Conservation (phyloP, 139 green algal species). For the Chara braunii region DNA sequence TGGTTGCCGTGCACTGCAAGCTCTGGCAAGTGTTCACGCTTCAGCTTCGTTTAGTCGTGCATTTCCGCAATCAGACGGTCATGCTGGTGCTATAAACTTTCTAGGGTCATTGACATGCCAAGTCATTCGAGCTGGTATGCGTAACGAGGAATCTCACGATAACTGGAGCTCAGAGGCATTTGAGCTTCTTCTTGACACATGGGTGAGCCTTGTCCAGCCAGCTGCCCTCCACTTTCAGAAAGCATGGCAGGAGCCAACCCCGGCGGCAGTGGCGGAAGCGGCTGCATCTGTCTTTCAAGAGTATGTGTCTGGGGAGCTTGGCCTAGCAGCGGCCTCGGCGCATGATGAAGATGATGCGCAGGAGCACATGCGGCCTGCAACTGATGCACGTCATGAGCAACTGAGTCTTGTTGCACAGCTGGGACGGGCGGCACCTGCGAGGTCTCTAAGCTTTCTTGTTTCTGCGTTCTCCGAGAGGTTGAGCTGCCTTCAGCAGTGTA, state of each 20-base stretch:
- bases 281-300: constrained; percentile 44
- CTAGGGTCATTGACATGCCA: not conserved
- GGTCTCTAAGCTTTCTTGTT: constrained; percentile 42
- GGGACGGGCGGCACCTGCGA: constrained; percentile 43
- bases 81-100: not conserved
- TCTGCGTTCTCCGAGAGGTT: not conserved
- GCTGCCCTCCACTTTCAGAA: not conserved
- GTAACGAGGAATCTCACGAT: not conserved
- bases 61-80: not conserved
- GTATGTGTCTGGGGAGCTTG: constrained; percentile 45
- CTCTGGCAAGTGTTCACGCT: constrained; percentile 6
- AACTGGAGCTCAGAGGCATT: not conserved
- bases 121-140: not conserved
- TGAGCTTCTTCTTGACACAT: not conserved
- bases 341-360: constrained; percentile 61
- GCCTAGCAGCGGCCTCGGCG: constrained; percentile 47
- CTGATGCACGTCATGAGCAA: constrained; percentile 46
- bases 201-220: constrained; percentile 8
- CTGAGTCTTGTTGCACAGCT: constrained; percentile 55
- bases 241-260: not conserved
- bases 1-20: constrained; percentile 42
- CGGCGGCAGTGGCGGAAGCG: constrained; percentile 22
- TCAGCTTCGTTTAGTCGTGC: constrained; percentile 1
- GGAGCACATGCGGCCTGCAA: constrained; percentile 46
- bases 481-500: constrained; percentile 35